Percentiles rank a stretch among this genome's conserved stretches.
These are phyloP conservation scores for Candida taoyuanica DNA, from an alignment of 805 yeast genomes.

Conservation along the genomic window DNA sequence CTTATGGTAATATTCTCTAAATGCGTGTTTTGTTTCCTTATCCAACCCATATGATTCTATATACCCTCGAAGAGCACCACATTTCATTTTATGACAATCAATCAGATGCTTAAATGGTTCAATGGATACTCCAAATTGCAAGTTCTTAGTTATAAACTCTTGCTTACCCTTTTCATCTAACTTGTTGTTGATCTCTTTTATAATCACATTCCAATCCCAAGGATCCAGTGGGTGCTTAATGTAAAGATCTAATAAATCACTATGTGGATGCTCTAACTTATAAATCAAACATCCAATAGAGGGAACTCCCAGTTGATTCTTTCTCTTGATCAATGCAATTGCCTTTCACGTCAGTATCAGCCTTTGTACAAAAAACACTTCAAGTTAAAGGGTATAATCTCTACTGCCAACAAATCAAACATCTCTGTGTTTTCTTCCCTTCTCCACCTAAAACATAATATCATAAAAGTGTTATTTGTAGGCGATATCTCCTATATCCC, in stretches of 20 bases:
- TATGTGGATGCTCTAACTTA: neutral
- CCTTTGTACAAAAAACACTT: too few relatives aligned
- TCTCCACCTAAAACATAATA: too few relatives aligned
- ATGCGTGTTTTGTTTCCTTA: conserved; percentile 4
- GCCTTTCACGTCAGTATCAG: conserved; percentile 13
- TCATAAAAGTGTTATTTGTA: neutral
- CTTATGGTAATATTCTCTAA: conserved; percentile 6
- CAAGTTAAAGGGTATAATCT: neutral
- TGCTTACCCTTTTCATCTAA: too few relatives aligned
- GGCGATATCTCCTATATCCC: neutral
- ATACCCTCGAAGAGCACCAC: conserved; percentile 5
- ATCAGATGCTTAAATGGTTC: too few relatives aligned
- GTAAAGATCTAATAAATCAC: neutral
- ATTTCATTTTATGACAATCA: neutral
- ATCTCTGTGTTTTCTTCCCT: too few relatives aligned
- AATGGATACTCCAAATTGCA: too few relatives aligned
- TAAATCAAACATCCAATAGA: conserved; percentile 3
- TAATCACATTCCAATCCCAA: too few relatives aligned
- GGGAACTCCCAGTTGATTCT: conserved; percentile 11
- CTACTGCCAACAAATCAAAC: conserved; percentile 9
- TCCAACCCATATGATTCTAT: conserved; percentile 3
- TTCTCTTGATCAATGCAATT: conserved; percentile 16
- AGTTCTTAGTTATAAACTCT: too few relatives aligned
- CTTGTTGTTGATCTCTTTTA: too few relatives aligned
- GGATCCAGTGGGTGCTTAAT: neutral